These are phyloP conservation scores for Orbilia oligospora DNA, from an alignment of 2,329 filamentous ascomycete species.

Conservation along the genomic window DNA sequence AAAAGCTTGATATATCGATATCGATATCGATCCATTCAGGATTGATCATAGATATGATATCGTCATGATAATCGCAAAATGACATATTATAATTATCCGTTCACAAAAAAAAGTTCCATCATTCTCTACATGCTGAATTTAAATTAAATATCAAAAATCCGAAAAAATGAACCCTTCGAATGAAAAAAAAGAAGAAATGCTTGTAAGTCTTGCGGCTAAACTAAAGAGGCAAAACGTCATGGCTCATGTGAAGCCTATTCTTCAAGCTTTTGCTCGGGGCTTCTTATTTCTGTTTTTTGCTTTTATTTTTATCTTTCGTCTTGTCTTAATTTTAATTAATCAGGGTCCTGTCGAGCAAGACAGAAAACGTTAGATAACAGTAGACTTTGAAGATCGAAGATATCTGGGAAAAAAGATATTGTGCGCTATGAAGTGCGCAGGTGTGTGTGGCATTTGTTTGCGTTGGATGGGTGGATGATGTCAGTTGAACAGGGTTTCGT, in stretches of 20 bases:
- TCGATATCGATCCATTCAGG: no score
- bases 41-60: slow-evolving; percentile 10
- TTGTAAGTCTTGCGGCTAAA: slow-evolving; percentile 44
- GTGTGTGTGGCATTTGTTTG: slow-evolving; percentile 22
- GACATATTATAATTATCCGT: slow-evolving; percentile 38
- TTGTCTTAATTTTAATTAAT: background rate
- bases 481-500: slow-evolving; percentile 43
- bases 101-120: background rate
- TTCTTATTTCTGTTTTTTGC: no score
- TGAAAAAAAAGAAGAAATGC: background rate
- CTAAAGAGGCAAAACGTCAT: slow-evolving; percentile 48
- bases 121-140: background rate
- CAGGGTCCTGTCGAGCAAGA: background rate
- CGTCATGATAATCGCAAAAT: slow-evolving; percentile 60
- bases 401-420: background rate
- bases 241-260: slow-evolving; percentile 38
- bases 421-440: background rate
- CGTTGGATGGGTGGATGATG: slow-evolving; percentile 49
- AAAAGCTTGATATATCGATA: slow-evolving; percentile 6
- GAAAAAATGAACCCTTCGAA: background rate
- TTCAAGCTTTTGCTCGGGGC: slow-evolving; percentile 14
- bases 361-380: slow-evolving; percentile 50
- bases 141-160: background rate
- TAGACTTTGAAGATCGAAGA: slow-evolving; percentile 53
- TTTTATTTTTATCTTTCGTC: no score